These are phyloP conservation scores for Phialophora chinensis DNA, from an alignment of 2,329 filamentous ascomycete species.

Conservation along the genomic window DNA sequence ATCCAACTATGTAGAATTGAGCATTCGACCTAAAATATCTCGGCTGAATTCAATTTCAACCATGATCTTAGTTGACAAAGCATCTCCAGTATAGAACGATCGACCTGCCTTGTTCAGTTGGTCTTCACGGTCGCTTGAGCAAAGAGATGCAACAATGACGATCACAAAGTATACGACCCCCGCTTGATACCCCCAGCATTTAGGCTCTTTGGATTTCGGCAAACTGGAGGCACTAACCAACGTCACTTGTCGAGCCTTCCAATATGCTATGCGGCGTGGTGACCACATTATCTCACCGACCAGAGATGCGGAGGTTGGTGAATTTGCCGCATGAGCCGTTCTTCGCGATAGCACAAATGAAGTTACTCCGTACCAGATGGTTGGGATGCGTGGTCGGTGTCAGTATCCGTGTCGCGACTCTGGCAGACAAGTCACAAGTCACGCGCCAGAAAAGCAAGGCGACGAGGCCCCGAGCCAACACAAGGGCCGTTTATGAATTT, in stretches of 20 bases:
- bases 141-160: neutral
- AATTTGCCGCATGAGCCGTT: neutral
- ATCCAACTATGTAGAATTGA: neutral
- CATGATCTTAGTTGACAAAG: neutral
- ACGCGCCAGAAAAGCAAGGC: too few species aligned
- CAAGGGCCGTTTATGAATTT: too few species aligned
- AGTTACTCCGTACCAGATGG: too few species aligned
- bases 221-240: neutral
- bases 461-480: too few species aligned
- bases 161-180: neutral
- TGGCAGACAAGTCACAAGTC: too few species aligned
- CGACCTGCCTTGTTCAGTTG: slow-evolving; percentile 8
- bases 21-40: neutral
- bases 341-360: neutral
- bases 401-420: too few species aligned
- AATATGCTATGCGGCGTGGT: neutral
- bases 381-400: too few species aligned
- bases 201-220: slow-evolving; percentile 6
- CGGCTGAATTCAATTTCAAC: neutral
- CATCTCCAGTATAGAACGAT: slow-evolving; percentile 4
- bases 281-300: neutral
- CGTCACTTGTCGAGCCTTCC: neutral
- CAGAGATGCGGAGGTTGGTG: neutral
- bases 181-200: neutral
- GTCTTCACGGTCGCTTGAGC: neutral